Evolutionary conservation across 2,329 filamentous ascomycete genomes (phyloP).

Genomic region (Achaetomium macrosporum): DNA sequence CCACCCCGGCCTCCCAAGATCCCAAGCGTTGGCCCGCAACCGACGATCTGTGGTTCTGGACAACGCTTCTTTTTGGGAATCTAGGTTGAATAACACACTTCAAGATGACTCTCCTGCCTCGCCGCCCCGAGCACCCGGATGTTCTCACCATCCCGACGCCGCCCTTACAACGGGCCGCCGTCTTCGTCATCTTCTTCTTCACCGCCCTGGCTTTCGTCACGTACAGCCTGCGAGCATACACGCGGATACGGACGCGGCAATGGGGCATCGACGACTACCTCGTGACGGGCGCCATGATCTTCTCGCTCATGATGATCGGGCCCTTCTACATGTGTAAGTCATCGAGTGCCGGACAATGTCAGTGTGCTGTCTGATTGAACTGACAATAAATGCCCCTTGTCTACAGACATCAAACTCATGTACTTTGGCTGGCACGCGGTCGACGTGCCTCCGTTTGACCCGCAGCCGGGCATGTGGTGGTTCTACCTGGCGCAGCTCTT

Average conservation of each 20-base stretch:
- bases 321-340: conserved; percentile 20
- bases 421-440: conserved; percentile 22
- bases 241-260: conserved; percentile 18
- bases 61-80: background rate
- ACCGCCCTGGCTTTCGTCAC: conserved; percentile 23
- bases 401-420: conserved; percentile 22
- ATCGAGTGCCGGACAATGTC: conserved; percentile 3
- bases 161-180: conserved; percentile 13
- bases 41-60: background rate
- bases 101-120: conserved; percentile 8
- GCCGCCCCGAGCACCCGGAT: conserved; percentile 9
- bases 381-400: background rate
- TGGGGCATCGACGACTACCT: conserved; percentile 26
- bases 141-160: conserved; percentile 17
- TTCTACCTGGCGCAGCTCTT: conserved; percentile 29
- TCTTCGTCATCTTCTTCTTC: conserved; percentile 26
- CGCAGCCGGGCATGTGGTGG: conserved; percentile 24
- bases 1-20: background rate
- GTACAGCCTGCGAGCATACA: conserved; percentile 17
- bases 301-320: conserved; percentile 21
- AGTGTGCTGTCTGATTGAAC: background rate
- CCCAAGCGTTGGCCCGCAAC: background rate
- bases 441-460: conserved; percentile 20
- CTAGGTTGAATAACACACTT: background rate
- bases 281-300: conserved; percentile 23